Base-by-base conservation (phyloP, 2,329 filamentous ascomycete species). In the Juglanconis oblonga region DNA sequence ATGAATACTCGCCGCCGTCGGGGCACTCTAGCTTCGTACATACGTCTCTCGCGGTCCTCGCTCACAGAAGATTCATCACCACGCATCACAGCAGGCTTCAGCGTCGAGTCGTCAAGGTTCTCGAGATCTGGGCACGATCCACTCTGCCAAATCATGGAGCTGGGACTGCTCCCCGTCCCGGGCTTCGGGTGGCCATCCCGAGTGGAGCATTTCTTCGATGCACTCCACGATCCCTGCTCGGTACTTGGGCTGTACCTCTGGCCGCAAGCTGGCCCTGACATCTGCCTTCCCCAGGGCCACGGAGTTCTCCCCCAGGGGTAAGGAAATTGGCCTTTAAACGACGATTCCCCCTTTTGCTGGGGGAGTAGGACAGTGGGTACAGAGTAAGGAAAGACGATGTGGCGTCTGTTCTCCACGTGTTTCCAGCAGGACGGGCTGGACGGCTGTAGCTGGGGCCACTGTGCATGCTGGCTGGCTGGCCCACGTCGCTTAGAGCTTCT, bases 131-230 rank as follows among this genome's bases (percentile, higher is more conserved):
- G 14, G 38, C 50, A n/a, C 13, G 50, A 14, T 13, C 50, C 31
- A 40, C 33, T 32, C 17, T 24, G 14, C n/a, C 35, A 55, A 10
- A 31, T 29, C 33, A 33, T 33, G 4, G 24, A 62, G 62, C 62
- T 62, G 59, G 62, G 62, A 63, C 62, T 63, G 52, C 59, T 62
- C 59, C 52, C 53, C 59, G 62, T 52, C 57, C 62, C 59, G 47
- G 62, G 62, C 62, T 55, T 63, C 59, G 62, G 62, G 56, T 48
- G n/a, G 38, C 48, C 29, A 40, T 59, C 55, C 62, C 59, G 62
- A 62, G 62, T 50, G 58, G 61, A 53, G 35, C 8, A 11, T 38
- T 38, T 38, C 10, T 31, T 51, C 51, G 47, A 60, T 51, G 52
- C 29, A 24, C 45, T 36, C 48, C 55, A 29, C 24, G 9, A 40